Evolutionary conservation across 768 basidiomycete genomes (phyloP).

Genomic region (Leucocoprinus birnbaumii): DNA sequence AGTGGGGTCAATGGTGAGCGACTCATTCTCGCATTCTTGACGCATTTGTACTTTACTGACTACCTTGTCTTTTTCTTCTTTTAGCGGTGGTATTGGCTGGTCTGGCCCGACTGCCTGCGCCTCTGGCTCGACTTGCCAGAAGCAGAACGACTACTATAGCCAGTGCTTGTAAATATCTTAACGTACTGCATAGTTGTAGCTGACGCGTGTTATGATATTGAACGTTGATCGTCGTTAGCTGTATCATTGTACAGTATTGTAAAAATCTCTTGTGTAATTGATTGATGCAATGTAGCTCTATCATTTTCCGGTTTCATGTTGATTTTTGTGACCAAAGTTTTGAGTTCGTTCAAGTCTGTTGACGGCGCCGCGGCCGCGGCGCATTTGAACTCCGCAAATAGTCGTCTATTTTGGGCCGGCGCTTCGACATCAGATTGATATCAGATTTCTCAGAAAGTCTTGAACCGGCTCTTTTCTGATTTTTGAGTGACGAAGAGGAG

Average conservation of each 20-base stretch:
- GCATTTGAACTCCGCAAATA: background rate
- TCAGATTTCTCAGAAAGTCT: no score
- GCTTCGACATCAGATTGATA: no score
- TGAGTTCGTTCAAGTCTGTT: no score
- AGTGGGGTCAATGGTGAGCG: background rate
- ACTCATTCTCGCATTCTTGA: no score
- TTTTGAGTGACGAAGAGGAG: no score
- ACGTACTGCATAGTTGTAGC: no score
- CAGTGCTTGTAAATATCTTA: constrained; percentile 11
- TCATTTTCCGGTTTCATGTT: background rate
- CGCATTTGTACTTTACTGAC: background rate
- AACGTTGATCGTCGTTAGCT: no score
- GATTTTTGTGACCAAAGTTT: no score
- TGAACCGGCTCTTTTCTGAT: no score
- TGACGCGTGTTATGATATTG: no score
- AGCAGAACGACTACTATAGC: constrained; percentile 2
- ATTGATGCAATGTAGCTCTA: background rate
- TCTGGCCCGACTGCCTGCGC: constrained; percentile 9
- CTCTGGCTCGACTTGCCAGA: constrained; percentile 7
- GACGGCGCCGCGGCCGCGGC: no score
- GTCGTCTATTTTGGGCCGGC: background rate
- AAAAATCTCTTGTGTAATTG: background rate
- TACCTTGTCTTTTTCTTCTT: background rate
- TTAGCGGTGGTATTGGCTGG: constrained; percentile 12
- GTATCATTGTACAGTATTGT: background rate